Evolutionary conservation across 495 filamentous ascomycete genomes (phyloP), one percentile per base, ranked within the genome.

Genomic region (Daldinia bambusicola): DNA sequence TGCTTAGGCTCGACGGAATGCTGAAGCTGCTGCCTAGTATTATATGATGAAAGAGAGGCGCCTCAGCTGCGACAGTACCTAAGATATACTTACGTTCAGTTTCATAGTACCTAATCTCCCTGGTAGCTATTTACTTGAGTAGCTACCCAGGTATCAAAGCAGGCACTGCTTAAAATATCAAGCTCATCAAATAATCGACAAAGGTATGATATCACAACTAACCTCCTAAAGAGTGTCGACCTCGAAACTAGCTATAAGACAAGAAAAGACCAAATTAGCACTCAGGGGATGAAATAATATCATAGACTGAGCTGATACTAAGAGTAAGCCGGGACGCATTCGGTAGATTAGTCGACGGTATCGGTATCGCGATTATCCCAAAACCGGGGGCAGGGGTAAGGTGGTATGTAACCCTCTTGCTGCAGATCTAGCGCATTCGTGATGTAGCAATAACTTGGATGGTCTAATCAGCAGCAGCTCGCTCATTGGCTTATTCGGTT

Each of bases 341-440:
- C 41, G 31, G 37, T 37, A 52, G 31, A 41, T 31, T 41, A 14
- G 0, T 41, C 6, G 26, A 63, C 32, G 60, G 53, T 50, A 57
- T 68, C 66, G 59, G 22, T 61, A 63, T 67, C 60, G 53, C 60
- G 16, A 55, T 18, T n/a, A 31, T 53, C 26, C 26, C 59, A 45
- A 30, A 55, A 51, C n/a, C 20, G 30, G 40, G 55, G 53, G 37
- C 55, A 59, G 36, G 63, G 66, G n/a, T 53, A 68, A 55, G 37
- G 65, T 68, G 32, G 32, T 51, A 68, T 65, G 64, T 60, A 61
- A 60, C 70, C 59, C 34, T 45, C 38, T 67, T 51, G 55, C 43
- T 60, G 64, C 63, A 61, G 31, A 55, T 26, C 59, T 68, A 68
- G 51, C 32, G 70, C 52, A 61, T 64, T 56, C 70, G 50, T 67